Base-by-base conservation (phyloP, 2,329 filamentous ascomycete genomes). In the Daldinia sp. region DNA sequence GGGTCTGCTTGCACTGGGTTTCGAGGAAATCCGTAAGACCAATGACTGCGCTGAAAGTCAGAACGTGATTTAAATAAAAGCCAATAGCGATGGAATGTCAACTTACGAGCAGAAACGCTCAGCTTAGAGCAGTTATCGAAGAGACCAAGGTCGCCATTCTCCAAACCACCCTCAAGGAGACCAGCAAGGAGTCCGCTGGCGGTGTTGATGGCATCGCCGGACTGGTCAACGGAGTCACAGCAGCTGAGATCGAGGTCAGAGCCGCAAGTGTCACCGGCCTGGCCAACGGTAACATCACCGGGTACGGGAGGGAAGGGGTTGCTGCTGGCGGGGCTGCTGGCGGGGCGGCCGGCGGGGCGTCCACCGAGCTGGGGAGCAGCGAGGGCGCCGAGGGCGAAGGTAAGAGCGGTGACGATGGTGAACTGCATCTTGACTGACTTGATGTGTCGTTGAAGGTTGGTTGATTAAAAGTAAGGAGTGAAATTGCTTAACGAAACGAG, bases 341-440 rank as follows among this genome's bases (percentile, higher is more conserved):
- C n/a, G n/a, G n/a, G n/a, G 32, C 51, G 54, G 55, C 13, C 9
- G 17, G 37, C 8, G 50, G 23, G 45, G 39, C 15, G 13, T 6
- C 51, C 60, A 25, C 30, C 56, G 48, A 58, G 29, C 60, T 69
- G 65, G 34, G 73, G 73, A 13, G 58, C 57, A 37, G 68, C 73
- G 17, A 71, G 4, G 50, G 64, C 67, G 68, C 76, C 72, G 53
- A 75, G 69, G 71, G 78, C 75, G 67, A 75, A 68, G 62, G 76
- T 74, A 65, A 79, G 52, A 65, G 74, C 51, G 62, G 76, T 61
- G 56, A 73, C 72, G 64, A 76, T 55, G 55, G 76, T 72, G 76
- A 78, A 77, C 76, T 79, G 79, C 80, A 82, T 82, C 58, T 78
- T 79, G 73, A 69, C 43, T 62, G 60, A 53, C 63, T 67, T 34